Base-by-base conservation (phyloP, 2,329 filamentous ascomycete genomes). In the Clonostachys sp. region DNA sequence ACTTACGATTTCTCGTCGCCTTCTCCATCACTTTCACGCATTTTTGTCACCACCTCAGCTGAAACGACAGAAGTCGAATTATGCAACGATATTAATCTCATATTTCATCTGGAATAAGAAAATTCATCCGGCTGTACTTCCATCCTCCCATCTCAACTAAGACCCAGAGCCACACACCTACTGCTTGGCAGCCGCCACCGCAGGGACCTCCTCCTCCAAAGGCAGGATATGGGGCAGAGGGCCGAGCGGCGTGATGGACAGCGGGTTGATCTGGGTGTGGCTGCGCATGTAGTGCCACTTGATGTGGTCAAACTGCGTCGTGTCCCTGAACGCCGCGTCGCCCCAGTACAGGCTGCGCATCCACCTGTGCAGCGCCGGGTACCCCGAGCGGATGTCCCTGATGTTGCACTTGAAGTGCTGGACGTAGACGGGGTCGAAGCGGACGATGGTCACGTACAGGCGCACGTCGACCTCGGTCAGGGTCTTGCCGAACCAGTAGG, bases 261-360 rank as follows among this genome's bases (percentile, higher is more conserved):
- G 66, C 14, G 82, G 83, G 66, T 87, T 87, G 62, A 87, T 85
- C 70, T 86, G 77, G 10, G 73, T 74, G 58, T 83, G 79, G 54
- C 77, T 82, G 57, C 75, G 71, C 50, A 80, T 81, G 63, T 81
- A 82, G 63, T 85, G 82, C 65, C 74, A 86, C 80, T 95, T 96
- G 73, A 97, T 97, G 70, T 99, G 94, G 65, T 95, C 81, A 64
- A 95, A 96, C 66, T 96, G 81, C 18, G 91, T 95, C 51, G 91
- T 94, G 45, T 87, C 81, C 53, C 74, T 73, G 71, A 95, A 96
- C 3, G 89, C 90, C 0, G 83, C 74, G 20, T 45, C 40, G 55
- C 86, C 85, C 91, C 91, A 96, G 72, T 96, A 96, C 57, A 95
- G 70, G 60, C 85, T 78, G 47, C 88, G 78, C 70, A 96, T 67